Conservation (phyloP, 768 basidiomycete genomes). For the Cystoderma amianthinum region DNA sequence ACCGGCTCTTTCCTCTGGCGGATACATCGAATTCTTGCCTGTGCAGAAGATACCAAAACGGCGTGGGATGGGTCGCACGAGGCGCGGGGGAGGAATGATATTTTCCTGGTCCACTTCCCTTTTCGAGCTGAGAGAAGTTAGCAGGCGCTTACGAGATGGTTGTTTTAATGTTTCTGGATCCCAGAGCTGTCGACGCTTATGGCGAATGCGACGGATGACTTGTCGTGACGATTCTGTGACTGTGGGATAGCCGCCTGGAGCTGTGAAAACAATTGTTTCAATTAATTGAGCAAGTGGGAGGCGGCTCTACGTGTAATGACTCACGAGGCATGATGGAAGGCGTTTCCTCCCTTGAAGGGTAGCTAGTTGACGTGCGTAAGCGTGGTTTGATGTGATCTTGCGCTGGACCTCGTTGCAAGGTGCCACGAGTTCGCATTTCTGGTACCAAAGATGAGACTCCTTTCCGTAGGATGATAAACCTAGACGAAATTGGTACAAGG, state of each 20-base stretch:
- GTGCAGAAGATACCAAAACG: slow-evolving; percentile 35
- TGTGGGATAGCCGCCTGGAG: slow-evolving; percentile 26
- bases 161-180: slow-evolving; percentile 1
- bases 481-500: slow-evolving; percentile 26
- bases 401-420: not conserved
- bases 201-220: slow-evolving; percentile 1
- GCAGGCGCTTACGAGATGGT: slow-evolving; percentile 4
- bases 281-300: not conserved
- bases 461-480: slow-evolving; percentile 15
- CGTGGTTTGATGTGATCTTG: not conserved
- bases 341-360: slow-evolving; percentile 9
- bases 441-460: slow-evolving; percentile 6
- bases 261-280: slow-evolving; percentile 15
- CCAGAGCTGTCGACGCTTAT: slow-evolving; percentile 2
- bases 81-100: slow-evolving; percentile 12
- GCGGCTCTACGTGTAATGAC: slow-evolving; percentile 9
- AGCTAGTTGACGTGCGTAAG: slow-evolving; percentile 7
- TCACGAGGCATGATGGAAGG: slow-evolving; percentile 29
- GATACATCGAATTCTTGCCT: slow-evolving; percentile 25
- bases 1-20: slow-evolving; percentile 5
- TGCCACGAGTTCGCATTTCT: not conserved
- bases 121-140: slow-evolving; percentile 1
- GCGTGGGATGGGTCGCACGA: slow-evolving; percentile 17
- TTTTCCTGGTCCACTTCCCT: slow-evolving; percentile 25
- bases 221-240: not conserved